phyloP scores from a whole-genome alignment of 2,329 filamentous ascomycete species.

The Sphaerulina vaccinii region DNA sequence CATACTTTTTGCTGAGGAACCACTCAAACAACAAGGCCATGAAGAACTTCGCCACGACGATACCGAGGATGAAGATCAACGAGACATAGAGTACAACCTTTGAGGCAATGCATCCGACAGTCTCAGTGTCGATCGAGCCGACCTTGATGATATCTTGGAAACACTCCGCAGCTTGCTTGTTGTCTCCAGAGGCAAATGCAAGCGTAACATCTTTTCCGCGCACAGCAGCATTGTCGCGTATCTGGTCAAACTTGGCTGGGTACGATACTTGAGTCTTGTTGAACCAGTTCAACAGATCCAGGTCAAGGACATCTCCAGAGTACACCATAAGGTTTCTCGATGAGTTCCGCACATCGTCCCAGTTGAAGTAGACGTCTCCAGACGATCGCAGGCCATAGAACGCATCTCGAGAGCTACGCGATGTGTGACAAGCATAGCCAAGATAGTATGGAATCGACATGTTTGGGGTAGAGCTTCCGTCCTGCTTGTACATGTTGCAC shows the following conservation, averaged over 20 bases:
- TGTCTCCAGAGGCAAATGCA: conserved; percentile 72
- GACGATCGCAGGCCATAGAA: conserved; percentile 72
- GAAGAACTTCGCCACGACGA: conserved; percentile 82
- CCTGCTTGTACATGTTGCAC: conserved; percentile 87
- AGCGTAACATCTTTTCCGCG: conserved; percentile 87
- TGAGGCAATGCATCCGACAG: conserved; percentile 94
- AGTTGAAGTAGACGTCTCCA: conserved; percentile 93
- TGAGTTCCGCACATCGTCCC: conserved; percentile 87
- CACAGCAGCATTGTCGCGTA: conserved; percentile 69
- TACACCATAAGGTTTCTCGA: conserved; percentile 92
- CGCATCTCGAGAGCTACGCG: conserved; percentile 61
- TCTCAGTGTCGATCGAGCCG: conserved; percentile 91
- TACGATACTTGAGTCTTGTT: conserved; percentile 75
- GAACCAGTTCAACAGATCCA: conserved; percentile 88
- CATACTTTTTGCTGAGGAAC: conserved; percentile 87
- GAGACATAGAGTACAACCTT: conserved; percentile 96
- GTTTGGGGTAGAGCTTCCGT: conserved; percentile 80
- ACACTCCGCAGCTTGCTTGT: conserved; percentile 82
- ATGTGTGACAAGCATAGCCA: conserved; percentile 89
- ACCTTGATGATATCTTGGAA: conserved; percentile 94
- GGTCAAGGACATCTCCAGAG: conserved; percentile 87
- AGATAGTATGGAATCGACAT: conserved; percentile 70
- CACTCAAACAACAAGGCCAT: conserved; percentile 91
- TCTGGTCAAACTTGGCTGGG: conserved; percentile 74
- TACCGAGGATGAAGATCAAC: conserved; percentile 83